These are phyloP conservation scores for Suhomyces bribrorum DNA, from an alignment of 1,139 yeast species.

Conservation along the genomic window DNA sequence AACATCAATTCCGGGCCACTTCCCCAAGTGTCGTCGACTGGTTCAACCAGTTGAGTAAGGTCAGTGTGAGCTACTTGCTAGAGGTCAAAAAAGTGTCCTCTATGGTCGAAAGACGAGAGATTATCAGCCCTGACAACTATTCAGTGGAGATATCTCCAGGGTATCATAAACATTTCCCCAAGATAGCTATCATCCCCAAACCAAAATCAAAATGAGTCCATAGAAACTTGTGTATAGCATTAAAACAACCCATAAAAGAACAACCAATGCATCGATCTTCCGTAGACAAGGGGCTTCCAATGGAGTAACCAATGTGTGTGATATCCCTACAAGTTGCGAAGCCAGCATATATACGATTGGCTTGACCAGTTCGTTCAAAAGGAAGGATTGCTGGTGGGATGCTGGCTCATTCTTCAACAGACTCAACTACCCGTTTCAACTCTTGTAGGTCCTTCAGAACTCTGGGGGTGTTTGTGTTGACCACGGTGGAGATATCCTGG, in stretches of 20 bases:
- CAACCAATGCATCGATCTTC: no score
- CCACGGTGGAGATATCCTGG: conserved; percentile 26
- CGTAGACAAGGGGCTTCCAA: no score
- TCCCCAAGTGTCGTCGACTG: conserved; percentile 23
- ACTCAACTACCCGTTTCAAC: conserved; percentile 4
- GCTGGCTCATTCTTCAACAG: conserved; percentile 3
- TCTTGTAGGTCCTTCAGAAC: conserved; percentile 7
- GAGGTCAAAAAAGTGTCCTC: conserved; percentile 20
- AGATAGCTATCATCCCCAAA: conserved; percentile 18
- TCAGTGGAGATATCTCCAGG: conserved; percentile 26
- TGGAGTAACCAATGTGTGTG: no score
- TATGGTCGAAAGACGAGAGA: conserved; percentile 10
- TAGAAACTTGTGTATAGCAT: no score
- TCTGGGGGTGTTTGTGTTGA: conserved; percentile 16
- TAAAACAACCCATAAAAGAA: no score
- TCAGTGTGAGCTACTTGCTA: conserved; percentile 25
- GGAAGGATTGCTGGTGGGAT: no score
- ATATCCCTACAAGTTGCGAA: no score
- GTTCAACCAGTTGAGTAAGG: conserved; percentile 28
- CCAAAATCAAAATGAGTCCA: background rate
- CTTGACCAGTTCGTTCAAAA: no score
- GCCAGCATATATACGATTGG: no score
- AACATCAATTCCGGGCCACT: conserved; percentile 18
- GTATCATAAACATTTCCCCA: conserved; percentile 45
- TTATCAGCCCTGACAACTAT: conserved; percentile 12